A percentile compares a stretch with the other conserved stretches of the same genome.
phyloP scores from a whole-genome alignment of 352 stramenopile species.

The Phytophthora pini region DNA sequence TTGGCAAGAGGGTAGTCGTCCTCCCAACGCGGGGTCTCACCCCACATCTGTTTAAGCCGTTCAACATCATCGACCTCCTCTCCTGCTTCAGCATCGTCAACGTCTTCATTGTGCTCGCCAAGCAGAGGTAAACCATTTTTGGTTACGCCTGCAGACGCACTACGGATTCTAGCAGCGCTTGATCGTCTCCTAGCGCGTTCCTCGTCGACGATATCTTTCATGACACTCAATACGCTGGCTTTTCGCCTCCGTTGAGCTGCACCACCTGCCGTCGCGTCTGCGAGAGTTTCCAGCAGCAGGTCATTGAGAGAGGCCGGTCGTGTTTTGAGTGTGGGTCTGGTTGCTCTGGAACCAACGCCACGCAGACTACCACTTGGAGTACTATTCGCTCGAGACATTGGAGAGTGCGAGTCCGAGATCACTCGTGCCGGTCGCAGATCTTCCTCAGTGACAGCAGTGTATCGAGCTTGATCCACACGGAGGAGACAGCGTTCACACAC shows the following conservation, averaged over 20 bases:
- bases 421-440: conserved; percentile 41
- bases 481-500: conserved; percentile 54
- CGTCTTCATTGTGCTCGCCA: conserved; percentile 20
- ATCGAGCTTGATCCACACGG: conserved; percentile 50
- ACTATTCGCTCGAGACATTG: conserved; percentile 12
- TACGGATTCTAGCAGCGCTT: conserved; percentile 28
- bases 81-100: conserved; percentile 7
- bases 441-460: conserved; percentile 46
- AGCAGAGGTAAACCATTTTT: conserved; percentile 20
- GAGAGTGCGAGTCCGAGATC: conserved; percentile 28
- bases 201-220: conserved; percentile 52
- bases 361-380: conserved; percentile 29
- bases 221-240: conserved; percentile 45
- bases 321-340: conserved; percentile 27
- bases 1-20: conserved; percentile 58
- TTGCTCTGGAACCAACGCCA: conserved; percentile 14
- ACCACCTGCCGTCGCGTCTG: conserved; percentile 25
- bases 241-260: conserved; percentile 37
- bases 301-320: conserved; percentile 38
- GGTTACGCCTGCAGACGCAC: conserved; percentile 14
- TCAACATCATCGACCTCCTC: conserved; percentile 17
- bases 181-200: conserved; percentile 37
- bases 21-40: conserved; percentile 20
- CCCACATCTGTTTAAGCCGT: conserved; percentile 32
- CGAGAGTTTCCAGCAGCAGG: conserved; percentile 44